Evolutionary conservation across 108 stramenopile genomes (phyloP), one percentile per base, ranked within the genome.

Genomic region (Cyclotella cryptica): DNA sequence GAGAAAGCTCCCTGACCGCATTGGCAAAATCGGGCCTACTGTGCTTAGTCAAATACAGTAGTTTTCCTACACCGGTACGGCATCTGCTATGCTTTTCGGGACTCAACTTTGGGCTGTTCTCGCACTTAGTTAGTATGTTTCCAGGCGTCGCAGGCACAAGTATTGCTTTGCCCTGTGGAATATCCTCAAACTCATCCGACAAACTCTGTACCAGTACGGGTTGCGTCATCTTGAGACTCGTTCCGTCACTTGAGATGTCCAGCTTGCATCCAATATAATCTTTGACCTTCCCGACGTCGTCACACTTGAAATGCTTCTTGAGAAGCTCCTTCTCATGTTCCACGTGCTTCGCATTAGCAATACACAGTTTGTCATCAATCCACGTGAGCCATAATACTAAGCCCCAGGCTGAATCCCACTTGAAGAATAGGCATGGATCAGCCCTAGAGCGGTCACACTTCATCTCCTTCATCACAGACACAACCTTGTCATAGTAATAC

Each of bases 251-350:
- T 7, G 15, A n/a, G n/a, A 7, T n/a, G 9, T 49, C 47, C 15
- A 49, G 15, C n/a, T n/a, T 49, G n/a, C 47, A 49, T 49, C 9
- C 47, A 3, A 49, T 9, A n/a, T 49, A 49, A 9, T 49, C 47
- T 9, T 49, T 49, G 2, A 49, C 9, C 47, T n/a, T 49, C 3
- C 9, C 47, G 2, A 49, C 9, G n/a, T 49, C 9, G 9, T 49
- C n/a, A n/a, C 47, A 49, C n/a, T 49, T 49, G 47, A 49, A 49
- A 7, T 49, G 47, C 47, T 49, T 49, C 47, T n/a, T 49, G 47
- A 49, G 3, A 7, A n/a, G 1, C 15, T 49, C n/a, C 47, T 49
- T 49, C 47, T 49, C 47, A 3, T n/a, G 15, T 49, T 49, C 47
- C 1, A 3, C 47, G 3, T 49, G 15, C 47, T 49, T 49, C 3